Evolutionary conservation across 352 stramenopile species (phyloP).

Genomic region (Blastocystis sp.): DNA sequence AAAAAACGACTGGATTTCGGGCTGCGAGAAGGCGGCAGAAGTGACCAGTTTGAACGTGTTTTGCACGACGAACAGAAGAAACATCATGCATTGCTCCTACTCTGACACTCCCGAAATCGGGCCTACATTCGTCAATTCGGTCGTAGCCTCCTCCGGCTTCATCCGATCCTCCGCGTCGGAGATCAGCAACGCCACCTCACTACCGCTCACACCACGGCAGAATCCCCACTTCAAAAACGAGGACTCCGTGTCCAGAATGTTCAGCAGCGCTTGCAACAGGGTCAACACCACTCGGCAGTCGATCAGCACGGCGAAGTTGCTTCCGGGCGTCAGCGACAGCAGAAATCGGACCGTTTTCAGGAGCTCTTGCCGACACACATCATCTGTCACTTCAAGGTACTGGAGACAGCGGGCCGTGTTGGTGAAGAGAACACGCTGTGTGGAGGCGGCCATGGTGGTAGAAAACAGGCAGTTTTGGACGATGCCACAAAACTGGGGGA

Average conservation of each 20-base stretch:
- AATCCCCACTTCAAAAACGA: conserved; percentile 4
- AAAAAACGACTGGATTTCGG: conserved; percentile 29
- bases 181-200: conserved; percentile 32
- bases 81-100: not conserved
- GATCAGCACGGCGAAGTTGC: not conserved
- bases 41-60: conserved; percentile 39
- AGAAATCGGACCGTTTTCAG: conserved; percentile 30
- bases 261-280: conserved; percentile 26
- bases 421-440: not conserved
- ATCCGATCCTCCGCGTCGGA: conserved; percentile 28
- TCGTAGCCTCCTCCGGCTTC: not conserved
- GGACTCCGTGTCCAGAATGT: conserved; percentile 31
- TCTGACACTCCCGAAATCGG: not conserved
- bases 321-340: not conserved
- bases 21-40: conserved; percentile 7
- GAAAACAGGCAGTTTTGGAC: not conserved
- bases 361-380: not conserved
- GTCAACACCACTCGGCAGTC: not conserved
- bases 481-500: conserved; percentile 32
- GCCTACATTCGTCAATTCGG: not conserved
- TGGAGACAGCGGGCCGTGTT: conserved; percentile 24
- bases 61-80: not conserved
- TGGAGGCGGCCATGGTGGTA: not conserved
- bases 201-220: not conserved
- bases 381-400: conserved; percentile 33